Percentiles rank a stretch among this genome's conserved stretches.
phyloP scores from a whole-genome alignment of 768 basidiomycete species.

The Russula sp. region DNA sequence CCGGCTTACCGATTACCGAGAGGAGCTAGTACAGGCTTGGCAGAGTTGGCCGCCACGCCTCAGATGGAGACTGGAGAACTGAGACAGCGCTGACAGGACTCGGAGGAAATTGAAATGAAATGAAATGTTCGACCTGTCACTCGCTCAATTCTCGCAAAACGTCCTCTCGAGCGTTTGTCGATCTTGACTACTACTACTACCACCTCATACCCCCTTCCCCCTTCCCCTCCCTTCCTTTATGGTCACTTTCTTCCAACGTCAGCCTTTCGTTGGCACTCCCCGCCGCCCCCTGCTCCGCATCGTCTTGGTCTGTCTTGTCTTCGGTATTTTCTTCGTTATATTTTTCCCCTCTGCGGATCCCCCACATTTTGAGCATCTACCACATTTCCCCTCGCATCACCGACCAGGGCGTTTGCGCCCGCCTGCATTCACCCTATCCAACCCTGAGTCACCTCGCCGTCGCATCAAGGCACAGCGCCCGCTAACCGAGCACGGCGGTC shows the following conservation, averaged over 20 bases:
- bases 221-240: background rate
- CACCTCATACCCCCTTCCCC: background rate
- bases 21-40: too few relatives aligned
- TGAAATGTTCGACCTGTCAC: background rate
- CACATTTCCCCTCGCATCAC: background rate
- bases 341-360: background rate
- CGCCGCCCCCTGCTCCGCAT: constrained; percentile 4
- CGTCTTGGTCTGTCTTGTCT: background rate
- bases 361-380: background rate
- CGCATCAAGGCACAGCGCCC: constrained; percentile 7
- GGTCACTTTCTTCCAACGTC: background rate
- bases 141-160: background rate
- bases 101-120: background rate
- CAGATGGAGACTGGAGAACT: too few relatives aligned
- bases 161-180: background rate
- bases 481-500: background rate
- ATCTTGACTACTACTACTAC: background rate
- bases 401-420: background rate
- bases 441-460: background rate
- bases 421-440: background rate
- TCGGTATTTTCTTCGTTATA: background rate
- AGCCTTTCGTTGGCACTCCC: background rate
- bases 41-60: too few relatives aligned
- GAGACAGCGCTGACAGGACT: too few relatives aligned
- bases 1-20: too few relatives aligned